Conservation (phyloP, 768 basidiomycete genomes). For the Mycena floridula region DNA sequence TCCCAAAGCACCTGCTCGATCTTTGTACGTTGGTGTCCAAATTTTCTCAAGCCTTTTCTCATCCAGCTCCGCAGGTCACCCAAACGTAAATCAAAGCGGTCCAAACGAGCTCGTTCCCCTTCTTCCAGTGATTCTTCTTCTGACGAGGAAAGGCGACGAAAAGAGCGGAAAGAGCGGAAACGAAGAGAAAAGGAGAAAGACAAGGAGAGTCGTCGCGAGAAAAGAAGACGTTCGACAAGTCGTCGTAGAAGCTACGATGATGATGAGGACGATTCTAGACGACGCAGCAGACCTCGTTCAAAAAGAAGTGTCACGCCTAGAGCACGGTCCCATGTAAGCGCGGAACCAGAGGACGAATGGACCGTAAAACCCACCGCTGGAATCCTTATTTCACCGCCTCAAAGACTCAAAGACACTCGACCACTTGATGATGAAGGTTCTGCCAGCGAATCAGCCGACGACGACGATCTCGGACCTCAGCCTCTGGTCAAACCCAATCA, state of each 20-base stretch:
- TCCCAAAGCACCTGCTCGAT: conserved; percentile 60
- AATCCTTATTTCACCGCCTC: conserved; percentile 12
- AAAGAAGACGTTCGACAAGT: conserved; percentile 27
- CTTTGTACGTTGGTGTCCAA: conserved; percentile 34
- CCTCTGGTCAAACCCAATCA: conserved; percentile 41
- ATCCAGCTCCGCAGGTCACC: conserved; percentile 40
- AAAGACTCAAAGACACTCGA: conserved; percentile 5
- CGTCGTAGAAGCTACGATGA: conserved; percentile 22
- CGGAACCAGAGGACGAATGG: conserved; percentile 48
- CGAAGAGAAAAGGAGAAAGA: conserved; percentile 35
- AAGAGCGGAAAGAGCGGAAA: conserved; percentile 55
- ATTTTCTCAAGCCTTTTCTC: not conserved
- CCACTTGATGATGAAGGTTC: conserved; percentile 16
- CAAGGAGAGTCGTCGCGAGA: conserved; percentile 30
- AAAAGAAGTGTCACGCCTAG: conserved; percentile 22
- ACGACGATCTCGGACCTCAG: conserved; percentile 76
- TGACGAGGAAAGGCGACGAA: conserved; percentile 56
- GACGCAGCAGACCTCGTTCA: conserved; percentile 16
- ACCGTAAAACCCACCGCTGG: conserved; percentile 46
- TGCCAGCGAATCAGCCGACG: conserved; percentile 37
- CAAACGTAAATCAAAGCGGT: conserved; percentile 48
- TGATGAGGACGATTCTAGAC: conserved; percentile 18
- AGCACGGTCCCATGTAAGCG: conserved; percentile 23
- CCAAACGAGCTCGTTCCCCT: conserved; percentile 51
- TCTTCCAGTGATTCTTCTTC: conserved; percentile 42